Evolutionary conservation across 2,329 filamentous ascomycete genomes (phyloP).

Genomic region (Xylariaceae sp.): DNA sequence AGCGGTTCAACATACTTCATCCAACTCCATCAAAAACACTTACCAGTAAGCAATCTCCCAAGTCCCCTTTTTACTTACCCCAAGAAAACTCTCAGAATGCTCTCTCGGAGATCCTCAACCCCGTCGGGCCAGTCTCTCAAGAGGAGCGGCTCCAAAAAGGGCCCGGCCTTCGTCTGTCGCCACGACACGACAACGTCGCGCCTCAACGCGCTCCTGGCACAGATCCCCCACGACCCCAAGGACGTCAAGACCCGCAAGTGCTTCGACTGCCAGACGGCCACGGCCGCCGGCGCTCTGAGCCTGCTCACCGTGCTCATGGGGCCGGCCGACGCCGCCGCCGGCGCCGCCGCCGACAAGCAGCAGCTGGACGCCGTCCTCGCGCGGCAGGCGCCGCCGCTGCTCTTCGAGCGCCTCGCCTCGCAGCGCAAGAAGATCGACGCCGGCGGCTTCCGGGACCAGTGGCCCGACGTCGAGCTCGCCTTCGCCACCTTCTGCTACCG

Average conservation of each 20-base stretch:
- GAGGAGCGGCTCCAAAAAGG: background rate
- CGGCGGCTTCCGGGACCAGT: constrained; percentile 1
- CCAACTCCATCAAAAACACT: too few species aligned
- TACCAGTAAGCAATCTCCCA: too few species aligned
- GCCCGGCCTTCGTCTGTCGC: constrained; percentile 1
- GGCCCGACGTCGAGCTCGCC: constrained; percentile 1
- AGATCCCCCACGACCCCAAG: background rate
- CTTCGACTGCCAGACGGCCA: constrained; percentile 4
- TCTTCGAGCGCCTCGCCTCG: constrained; percentile 1
- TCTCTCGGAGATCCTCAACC: background rate
- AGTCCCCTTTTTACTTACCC: too few species aligned
- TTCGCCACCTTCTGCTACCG: constrained; percentile 1
- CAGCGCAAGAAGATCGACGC: background rate
- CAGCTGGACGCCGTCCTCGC: background rate
- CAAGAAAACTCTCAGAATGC: background rate
- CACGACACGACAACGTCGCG: constrained; percentile 1
- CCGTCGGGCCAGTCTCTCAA: background rate
- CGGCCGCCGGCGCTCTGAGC: background rate
- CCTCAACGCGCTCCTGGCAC: constrained; percentile 1
- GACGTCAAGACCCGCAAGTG: constrained; percentile 1
- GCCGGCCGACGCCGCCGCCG: background rate
- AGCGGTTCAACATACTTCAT: too few species aligned
- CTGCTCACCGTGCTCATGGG: background rate
- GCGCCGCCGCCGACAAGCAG: background rate
- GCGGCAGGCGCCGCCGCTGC: background rate